These are phyloP conservation scores for Starmera quercuum DNA, from an alignment of 805 yeast genomes.

Conservation along the genomic window DNA sequence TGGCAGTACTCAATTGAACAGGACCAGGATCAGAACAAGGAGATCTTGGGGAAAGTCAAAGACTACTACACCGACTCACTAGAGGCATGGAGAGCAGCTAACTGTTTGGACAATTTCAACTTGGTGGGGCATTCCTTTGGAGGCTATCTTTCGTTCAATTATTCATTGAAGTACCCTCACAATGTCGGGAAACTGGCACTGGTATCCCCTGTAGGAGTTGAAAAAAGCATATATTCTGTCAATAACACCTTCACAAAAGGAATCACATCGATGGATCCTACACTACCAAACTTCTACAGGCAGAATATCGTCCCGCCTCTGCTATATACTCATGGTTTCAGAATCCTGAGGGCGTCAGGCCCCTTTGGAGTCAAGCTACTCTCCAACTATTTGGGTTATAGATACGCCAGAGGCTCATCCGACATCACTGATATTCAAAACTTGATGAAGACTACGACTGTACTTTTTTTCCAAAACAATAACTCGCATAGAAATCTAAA, in stretches of 20 bases:
- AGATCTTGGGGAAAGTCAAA: conserved; percentile 35
- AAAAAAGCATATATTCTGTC: conserved; percentile 56
- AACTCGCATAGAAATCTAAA: conserved; percentile 12
- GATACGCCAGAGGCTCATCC: conserved; percentile 19
- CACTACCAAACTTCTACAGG: conserved; percentile 19
- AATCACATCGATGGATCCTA: conserved; percentile 6
- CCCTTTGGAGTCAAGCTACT: conserved; percentile 32
- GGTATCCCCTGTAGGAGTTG: conserved; percentile 76
- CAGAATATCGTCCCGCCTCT: conserved; percentile 21
- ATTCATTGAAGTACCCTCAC: conserved; percentile 51
- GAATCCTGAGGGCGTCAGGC: conserved; percentile 38
- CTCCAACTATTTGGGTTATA: conserved; percentile 22
- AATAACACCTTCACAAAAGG: conserved; percentile 20
- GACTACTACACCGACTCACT: conserved; percentile 48
- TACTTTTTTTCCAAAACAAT: conserved; percentile 14
- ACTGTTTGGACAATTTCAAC: conserved; percentile 45
- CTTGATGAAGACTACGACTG: conserved; percentile 14
- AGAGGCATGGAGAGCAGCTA: conserved; percentile 54
- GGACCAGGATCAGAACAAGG: conserved; percentile 11
- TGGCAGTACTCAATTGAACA: conserved; percentile 6
- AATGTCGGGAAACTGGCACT: conserved; percentile 46
- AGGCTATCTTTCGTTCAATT: conserved; percentile 62
- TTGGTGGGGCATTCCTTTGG: conserved; percentile 77
- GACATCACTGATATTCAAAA: conserved; percentile 10
- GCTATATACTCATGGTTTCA: conserved; percentile 35